phyloP scores from a whole-genome alignment of 1,284 basidiomycete genomes.

The Puccinia coronata region DNA sequence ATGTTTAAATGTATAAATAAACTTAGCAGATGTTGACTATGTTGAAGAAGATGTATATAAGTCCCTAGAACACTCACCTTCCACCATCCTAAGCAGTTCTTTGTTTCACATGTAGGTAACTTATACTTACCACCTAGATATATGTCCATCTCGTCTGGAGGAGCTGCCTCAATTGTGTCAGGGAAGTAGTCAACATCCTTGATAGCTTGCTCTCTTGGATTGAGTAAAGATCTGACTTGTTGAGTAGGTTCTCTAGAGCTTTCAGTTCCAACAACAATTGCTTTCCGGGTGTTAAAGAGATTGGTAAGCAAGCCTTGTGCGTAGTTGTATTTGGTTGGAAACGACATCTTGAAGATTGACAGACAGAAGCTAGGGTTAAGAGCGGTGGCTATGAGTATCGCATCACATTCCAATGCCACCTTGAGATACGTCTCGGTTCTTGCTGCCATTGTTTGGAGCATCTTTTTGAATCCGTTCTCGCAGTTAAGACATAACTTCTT shows the following conservation, averaged over 20 bases:
- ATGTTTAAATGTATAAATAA: background rate
- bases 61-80: too few species aligned
- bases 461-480: background rate
- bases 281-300: background rate
- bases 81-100: too few species aligned
- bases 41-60: too few species aligned
- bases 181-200: too few species aligned
- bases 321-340: background rate
- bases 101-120: too few species aligned
- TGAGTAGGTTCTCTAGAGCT: too few species aligned
- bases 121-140: too few species aligned
- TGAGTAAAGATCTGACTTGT: background rate
- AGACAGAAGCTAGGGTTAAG: slow-evolving; percentile 5
- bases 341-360: background rate
- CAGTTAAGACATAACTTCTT: background rate
- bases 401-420: background rate
- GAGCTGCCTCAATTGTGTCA: too few species aligned
- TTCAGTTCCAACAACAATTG: background rate
- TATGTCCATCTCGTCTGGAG: too few species aligned
- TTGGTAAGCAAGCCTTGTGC: background rate
- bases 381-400: background rate
- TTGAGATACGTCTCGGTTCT: background rate
- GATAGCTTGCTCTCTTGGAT: background rate
- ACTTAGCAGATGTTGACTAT: background rate
- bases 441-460: background rate